These are phyloP conservation scores for Triticum monococcum DNA, from an alignment of 176 grass and related monocot species.

Conservation along the genomic window DNA sequence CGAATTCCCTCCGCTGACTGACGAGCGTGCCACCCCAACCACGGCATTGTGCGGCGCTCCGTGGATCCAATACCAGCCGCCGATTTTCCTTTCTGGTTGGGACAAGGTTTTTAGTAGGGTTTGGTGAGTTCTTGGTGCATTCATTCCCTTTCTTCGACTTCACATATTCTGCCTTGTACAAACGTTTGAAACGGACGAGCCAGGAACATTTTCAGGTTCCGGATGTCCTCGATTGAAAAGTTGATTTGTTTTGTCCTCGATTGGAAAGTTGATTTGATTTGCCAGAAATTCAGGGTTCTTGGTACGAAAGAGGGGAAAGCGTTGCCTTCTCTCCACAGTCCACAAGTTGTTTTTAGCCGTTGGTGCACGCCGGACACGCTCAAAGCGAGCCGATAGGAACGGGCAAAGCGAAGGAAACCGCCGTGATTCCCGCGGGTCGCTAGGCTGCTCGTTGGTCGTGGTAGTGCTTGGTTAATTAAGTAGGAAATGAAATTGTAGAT, in stretches of 20 bases:
- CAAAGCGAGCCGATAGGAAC: background rate
- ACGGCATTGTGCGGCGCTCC: background rate
- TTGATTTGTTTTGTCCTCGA: background rate
- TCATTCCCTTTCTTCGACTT: background rate
- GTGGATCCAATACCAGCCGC: background rate
- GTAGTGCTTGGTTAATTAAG: background rate
- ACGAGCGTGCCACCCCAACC: background rate
- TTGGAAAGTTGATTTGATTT: background rate
- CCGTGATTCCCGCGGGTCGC: slow-evolving; percentile 24
- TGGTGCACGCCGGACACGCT: background rate
- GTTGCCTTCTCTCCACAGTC: background rate
- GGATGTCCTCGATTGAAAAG: background rate
- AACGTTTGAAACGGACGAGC: background rate
- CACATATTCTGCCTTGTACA: background rate
- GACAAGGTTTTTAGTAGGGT: slow-evolving; percentile 3
- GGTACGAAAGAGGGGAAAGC: background rate
- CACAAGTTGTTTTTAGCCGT: background rate
- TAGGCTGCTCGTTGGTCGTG: background rate
- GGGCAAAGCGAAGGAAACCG: background rate
- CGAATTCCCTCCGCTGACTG: background rate
- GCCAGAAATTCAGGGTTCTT: background rate
- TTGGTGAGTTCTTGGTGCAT: slow-evolving; percentile 6
- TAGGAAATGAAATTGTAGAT: background rate
- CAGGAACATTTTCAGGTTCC: background rate
- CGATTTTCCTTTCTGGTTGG: background rate